Evolutionary conservation across 108 stramenopile species (phyloP), one percentile per base, ranked within the genome.

Genomic region (Aurantiochytrium sp.): DNA sequence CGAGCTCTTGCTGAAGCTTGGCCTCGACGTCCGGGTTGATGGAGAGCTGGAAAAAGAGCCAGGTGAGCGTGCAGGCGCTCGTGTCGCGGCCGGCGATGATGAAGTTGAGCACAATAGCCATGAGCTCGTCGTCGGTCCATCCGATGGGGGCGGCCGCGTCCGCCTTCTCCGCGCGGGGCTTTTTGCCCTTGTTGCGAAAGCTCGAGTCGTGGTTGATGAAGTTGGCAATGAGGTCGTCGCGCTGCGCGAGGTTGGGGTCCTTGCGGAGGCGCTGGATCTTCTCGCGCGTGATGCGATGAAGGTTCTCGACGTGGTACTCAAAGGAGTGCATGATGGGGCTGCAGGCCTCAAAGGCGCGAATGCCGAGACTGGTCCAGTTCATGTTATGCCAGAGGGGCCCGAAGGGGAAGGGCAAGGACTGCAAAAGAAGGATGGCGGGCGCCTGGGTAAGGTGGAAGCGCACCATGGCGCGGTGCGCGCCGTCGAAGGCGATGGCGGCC

Each of bases 31-130:
- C 69, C 0, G 90, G 89, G 41, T 94, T 55, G 31, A 69, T 90
- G 39, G 87, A 39, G 17, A 94, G 89, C 86, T 91, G 91, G 85
- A 89, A 92, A 36, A 92, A 54, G 27, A 92, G 45, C 93, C 93
- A 94, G 17, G 88, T 55, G 4, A 94, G 34, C 2, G 92, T 91
- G 27, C 87, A 87, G 5, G 93, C 92, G 17, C 91, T 92, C 15
- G 93, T 93, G 87, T 94, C 93, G 4, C 93, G 59, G 19, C 93
- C 93, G 54, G 91, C 93, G 45, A 94, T 54, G 31, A 93, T 37
- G 42, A 94, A 85, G 55, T 89, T 91, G 68, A 94, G 73, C 4
- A 94, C 86, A 1, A 94, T 52, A 55, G 91, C 90, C 30, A 90
- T 86, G 4, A 93, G 88, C 55, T 90, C 88, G n/a, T 85, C 54